Conservation (phyloP, 805 yeast genomes). For the Starmerella bombi region DNA sequence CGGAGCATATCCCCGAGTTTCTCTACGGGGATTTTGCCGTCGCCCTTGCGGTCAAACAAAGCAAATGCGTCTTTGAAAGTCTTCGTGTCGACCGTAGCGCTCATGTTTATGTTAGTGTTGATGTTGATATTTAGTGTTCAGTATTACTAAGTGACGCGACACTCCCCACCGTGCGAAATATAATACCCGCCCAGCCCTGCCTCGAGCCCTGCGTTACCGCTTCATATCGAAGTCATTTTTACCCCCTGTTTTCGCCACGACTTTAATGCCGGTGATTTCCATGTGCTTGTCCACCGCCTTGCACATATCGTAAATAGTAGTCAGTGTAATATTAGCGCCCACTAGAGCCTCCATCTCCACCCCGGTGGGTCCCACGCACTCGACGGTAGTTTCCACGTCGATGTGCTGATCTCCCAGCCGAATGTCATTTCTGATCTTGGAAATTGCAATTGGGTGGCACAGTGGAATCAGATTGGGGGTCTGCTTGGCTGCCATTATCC, state of each 20-base stretch:
- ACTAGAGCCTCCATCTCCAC: constrained; percentile 47
- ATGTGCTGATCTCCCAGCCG: constrained; percentile 23
- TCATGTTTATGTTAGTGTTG: constrained; percentile 7
- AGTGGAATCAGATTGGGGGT: constrained; percentile 38
- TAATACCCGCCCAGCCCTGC: too few relatives aligned
- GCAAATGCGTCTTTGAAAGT: constrained; percentile 86
- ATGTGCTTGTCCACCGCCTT: constrained; percentile 42
- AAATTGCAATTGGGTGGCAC: constrained; percentile 37
- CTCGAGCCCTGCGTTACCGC: too few relatives aligned
- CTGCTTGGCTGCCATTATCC: constrained; percentile 39
- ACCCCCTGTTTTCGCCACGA: constrained; percentile 36
- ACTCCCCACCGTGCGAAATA: too few relatives aligned
- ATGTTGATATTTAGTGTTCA: not conserved
- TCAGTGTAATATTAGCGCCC: constrained; percentile 34
- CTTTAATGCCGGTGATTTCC: constrained; percentile 31
- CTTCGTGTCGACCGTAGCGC: constrained; percentile 28
- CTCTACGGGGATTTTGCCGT: constrained; percentile 74
- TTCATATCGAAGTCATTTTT: constrained; percentile 25
- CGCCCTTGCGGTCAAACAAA: constrained; percentile 88
- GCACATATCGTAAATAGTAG: constrained; percentile 47
- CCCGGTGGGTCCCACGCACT: constrained; percentile 40
- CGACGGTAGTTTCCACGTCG: constrained; percentile 30
- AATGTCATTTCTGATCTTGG: constrained; percentile 32
- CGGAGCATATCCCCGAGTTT: constrained; percentile 85
- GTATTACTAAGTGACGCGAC: not conserved